These are phyloP conservation scores for Penicillium sp. DNA, from an alignment of 2,329 filamentous ascomycete species.

Conservation along the genomic window DNA sequence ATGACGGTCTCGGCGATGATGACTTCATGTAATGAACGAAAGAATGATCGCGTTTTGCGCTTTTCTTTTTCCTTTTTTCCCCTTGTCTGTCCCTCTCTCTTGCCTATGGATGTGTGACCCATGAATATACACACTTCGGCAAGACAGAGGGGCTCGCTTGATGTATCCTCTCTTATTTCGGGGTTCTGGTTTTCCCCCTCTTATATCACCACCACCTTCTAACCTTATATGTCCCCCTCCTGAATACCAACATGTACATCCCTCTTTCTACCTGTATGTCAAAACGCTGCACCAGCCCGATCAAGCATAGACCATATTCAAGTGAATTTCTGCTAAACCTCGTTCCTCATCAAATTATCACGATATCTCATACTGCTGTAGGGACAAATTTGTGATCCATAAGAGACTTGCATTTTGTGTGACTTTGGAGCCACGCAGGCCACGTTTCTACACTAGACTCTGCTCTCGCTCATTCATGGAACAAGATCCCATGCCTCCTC, in stretches of 20 bases:
- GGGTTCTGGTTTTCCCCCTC: neutral
- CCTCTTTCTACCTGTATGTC: neutral
- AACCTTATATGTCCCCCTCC: neutral
- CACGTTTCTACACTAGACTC: constrained; percentile 1
- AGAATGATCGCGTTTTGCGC: constrained; percentile 1
- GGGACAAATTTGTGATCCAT: neutral
- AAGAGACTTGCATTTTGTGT: neutral
- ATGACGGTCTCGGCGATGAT: constrained; percentile 75
- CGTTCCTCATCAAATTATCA: neutral
- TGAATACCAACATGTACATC: constrained; percentile 3
- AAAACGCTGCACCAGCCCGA: neutral
- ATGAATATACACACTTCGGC: constrained; percentile 19
- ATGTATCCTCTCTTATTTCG: neutral
- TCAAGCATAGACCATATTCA: neutral
- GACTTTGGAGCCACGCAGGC: constrained; percentile 1
- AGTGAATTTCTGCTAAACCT: neutral
- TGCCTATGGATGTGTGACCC: constrained; percentile 7
- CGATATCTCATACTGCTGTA: neutral
- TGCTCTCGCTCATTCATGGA: constrained; percentile 18
- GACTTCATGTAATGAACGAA: constrained; percentile 52
- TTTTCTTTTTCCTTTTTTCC: constrained; percentile 19
- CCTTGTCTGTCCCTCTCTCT: constrained; percentile 11
- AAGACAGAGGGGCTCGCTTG: neutral
- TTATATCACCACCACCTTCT: neutral
- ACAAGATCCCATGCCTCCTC: too few relatives aligned